Conservation (phyloP, 1,284 basidiomycete species). For the Stygiomarasmius scandens region DNA sequence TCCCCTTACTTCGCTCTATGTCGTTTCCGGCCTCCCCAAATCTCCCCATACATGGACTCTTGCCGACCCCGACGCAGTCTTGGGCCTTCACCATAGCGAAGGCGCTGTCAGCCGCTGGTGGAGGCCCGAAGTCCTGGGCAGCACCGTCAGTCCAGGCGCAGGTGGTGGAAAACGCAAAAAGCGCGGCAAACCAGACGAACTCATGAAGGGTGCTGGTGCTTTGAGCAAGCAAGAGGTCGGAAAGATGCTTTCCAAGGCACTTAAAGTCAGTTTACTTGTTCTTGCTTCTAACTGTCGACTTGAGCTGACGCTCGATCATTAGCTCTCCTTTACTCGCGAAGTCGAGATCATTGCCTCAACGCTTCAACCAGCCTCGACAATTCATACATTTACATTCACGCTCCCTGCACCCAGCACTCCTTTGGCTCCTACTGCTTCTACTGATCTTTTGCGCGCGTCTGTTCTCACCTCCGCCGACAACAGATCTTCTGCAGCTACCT, state of each 20-base stretch:
- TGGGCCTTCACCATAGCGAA: slow-evolving; percentile 83
- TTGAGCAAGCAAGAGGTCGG: slow-evolving; percentile 82
- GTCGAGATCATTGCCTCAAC: slow-evolving; percentile 94
- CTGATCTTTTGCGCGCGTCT: slow-evolving; percentile 73
- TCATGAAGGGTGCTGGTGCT: slow-evolving; percentile 70
- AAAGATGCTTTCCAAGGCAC: slow-evolving; percentile 87
- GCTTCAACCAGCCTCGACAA: slow-evolving; percentile 87
- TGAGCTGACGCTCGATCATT: slow-evolving; percentile 1
- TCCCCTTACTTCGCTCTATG: slow-evolving; percentile 80
- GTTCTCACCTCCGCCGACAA: slow-evolving; percentile 63
- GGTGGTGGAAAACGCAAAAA: slow-evolving; percentile 67
- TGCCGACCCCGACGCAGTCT: slow-evolving; percentile 85
- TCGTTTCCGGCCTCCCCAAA: slow-evolving; percentile 83
- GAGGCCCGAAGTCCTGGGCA: slow-evolving; percentile 92
- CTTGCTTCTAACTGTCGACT: slow-evolving; percentile 1
- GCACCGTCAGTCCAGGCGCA: slow-evolving; percentile 85
- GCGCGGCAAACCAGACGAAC: slow-evolving; percentile 61
- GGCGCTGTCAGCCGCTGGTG: slow-evolving; percentile 92
- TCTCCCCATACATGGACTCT: slow-evolving; percentile 92
- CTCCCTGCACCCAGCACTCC: slow-evolving; percentile 74
- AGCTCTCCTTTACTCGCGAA: slow-evolving; percentile 89
- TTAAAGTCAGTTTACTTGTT: slow-evolving; percentile 63
- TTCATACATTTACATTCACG: slow-evolving; percentile 90
- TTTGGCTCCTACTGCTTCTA: slow-evolving; percentile 66
- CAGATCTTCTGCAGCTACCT: slow-evolving; percentile 58